Evolutionary conservation across 768 basidiomycete species (phyloP).

Genomic region (Macrolepiota fuliginosa): DNA sequence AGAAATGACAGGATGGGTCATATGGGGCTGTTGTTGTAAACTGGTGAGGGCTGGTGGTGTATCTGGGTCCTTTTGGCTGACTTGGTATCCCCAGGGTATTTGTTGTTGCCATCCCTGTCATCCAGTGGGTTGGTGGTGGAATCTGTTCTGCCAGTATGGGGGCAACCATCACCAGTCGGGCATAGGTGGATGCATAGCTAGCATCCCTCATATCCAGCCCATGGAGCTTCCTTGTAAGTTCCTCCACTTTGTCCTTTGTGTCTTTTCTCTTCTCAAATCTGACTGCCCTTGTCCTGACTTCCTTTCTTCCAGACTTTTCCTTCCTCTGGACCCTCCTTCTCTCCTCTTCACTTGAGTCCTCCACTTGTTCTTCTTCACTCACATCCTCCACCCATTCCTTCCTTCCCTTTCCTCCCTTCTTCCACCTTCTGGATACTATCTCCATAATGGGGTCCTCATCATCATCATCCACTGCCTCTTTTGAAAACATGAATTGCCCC

Average conservation of each 20-base stretch:
- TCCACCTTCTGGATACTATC: background rate
- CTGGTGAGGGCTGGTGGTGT: background rate
- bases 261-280: background rate
- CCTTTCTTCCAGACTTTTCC: background rate
- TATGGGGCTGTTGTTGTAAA: background rate
- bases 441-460: background rate
- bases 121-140: background rate
- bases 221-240: background rate
- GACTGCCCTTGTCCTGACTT: background rate
- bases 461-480: background rate
- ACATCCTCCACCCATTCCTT: background rate
- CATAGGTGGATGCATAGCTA: background rate
- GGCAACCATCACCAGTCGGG: background rate
- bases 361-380: background rate
- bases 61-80: background rate
- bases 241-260: background rate
- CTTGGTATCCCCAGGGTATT: background rate
- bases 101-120: background rate
- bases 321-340: background rate
- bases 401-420: background rate
- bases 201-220: background rate
- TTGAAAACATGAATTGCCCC: background rate
- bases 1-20: background rate
- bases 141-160: background rate
- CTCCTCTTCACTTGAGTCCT: background rate